These are phyloP conservation scores for Aotearoamyces nothofagi DNA, from an alignment of 2,329 filamentous ascomycete genomes.

Conservation along the genomic window DNA sequence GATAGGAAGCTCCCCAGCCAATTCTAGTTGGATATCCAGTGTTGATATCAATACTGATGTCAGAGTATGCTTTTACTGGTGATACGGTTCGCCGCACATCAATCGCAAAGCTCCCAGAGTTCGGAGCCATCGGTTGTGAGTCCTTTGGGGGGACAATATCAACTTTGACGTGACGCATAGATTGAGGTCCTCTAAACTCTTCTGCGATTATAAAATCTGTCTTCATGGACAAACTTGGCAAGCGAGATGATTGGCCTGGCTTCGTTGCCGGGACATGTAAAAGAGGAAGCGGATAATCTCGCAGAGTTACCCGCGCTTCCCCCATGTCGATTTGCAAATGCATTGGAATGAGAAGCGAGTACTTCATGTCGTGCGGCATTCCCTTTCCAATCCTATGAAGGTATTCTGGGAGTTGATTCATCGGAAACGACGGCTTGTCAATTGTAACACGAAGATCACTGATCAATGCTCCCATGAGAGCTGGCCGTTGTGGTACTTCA, in stretches of 20 bases:
- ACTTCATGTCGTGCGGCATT: constrained; percentile 83
- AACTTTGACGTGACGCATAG: constrained; percentile 65
- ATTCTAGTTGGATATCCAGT: constrained; percentile 83
- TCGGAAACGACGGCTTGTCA: constrained; percentile 85
- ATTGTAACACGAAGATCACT: constrained; percentile 73
- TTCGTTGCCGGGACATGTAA: constrained; percentile 79
- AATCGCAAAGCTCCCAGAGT: constrained; percentile 58
- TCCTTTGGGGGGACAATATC: constrained; percentile 63
- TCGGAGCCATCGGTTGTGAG: constrained; percentile 35
- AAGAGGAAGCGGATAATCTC: constrained; percentile 87
- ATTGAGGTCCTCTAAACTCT: constrained; percentile 71
- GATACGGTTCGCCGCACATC: constrained; percentile 84
- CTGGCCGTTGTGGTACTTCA: constrained; percentile 70
- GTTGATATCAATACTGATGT: constrained; percentile 85
- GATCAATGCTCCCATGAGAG: constrained; percentile 65
- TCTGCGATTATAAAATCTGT: constrained; percentile 94
- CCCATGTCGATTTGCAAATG: constrained; percentile 80
- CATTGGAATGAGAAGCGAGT: constrained; percentile 80
- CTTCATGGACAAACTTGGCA: constrained; percentile 70
- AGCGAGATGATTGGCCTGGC: constrained; percentile 59
- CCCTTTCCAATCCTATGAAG: constrained; percentile 88
- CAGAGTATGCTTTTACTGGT: constrained; percentile 90
- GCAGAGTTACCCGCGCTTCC: constrained; percentile 70
- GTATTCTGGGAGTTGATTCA: constrained; percentile 69
- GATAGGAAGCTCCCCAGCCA: constrained; percentile 95